Percentiles rank a stretch among this genome's conserved stretches.
phyloP scores from a whole-genome alignment of 2,329 filamentous ascomycete genomes.

The Aspergillus chevalieri region DNA sequence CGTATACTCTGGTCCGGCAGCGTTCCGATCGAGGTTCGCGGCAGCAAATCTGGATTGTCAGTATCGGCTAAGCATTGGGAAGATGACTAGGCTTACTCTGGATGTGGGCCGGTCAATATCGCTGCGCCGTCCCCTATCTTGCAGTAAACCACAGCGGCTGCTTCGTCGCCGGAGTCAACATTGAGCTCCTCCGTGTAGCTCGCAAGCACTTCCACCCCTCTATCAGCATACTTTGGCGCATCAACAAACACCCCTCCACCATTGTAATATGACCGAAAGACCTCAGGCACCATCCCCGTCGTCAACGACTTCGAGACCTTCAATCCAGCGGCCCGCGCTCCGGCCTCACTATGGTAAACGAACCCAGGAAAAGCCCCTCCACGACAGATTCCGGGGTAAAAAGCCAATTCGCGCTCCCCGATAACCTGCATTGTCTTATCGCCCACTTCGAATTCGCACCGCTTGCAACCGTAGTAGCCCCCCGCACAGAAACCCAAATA shows the following conservation, averaged over 20 bases:
- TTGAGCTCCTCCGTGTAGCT: slow-evolving; percentile 68
- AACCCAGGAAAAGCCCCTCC: slow-evolving; percentile 87
- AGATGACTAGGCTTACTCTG: slow-evolving; percentile 59
- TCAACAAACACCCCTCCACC: slow-evolving; percentile 91
- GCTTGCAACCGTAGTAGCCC: slow-evolving; percentile 76
- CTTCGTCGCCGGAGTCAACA: slow-evolving; percentile 66
- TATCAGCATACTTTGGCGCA: slow-evolving; percentile 54
- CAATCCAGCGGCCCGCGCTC: slow-evolving; percentile 67
- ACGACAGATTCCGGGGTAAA: slow-evolving; percentile 80
- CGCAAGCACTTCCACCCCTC: slow-evolving; percentile 74
- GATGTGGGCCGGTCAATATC: slow-evolving; percentile 81
- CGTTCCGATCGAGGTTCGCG: slow-evolving; percentile 64
- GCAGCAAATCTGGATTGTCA: slow-evolving; percentile 64
- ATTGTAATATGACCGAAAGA: slow-evolving; percentile 80
- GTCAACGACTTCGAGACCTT: slow-evolving; percentile 57
- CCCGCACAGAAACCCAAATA: slow-evolving; percentile 94
- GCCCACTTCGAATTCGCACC: slow-evolving; percentile 89
- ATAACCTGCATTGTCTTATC: slow-evolving; percentile 75
- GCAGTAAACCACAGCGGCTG: slow-evolving; percentile 77
- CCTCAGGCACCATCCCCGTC: slow-evolving; percentile 49
- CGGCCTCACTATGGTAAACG: slow-evolving; percentile 79
- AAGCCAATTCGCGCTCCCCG: slow-evolving; percentile 74
- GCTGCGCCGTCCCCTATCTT: slow-evolving; percentile 74
- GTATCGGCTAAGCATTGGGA: slow-evolving; percentile 8
- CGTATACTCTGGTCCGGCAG: slow-evolving; percentile 62